Base-by-base conservation (phyloP, 2,329 filamentous ascomycete species). In the Pestalotiopsis sp. region DNA sequence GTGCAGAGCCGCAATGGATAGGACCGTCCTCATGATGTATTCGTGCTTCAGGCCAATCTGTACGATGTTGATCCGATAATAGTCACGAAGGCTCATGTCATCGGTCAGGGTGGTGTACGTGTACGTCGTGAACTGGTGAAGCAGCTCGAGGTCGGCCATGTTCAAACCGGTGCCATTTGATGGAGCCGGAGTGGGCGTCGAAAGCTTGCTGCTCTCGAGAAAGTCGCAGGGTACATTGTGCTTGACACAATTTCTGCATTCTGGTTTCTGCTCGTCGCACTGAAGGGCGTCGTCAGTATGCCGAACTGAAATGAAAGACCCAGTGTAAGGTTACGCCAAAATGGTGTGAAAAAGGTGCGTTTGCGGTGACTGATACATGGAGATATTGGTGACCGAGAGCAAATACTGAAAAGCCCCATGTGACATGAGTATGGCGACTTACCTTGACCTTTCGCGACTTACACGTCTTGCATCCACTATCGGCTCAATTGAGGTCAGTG, bases 71-170 rank as follows among this genome's bases (percentile, higher is more conserved):
- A 79, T 72, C 20, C 77, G 78, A 77, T 79, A 83, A 11, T 82
- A 72, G 5, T 75, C 74, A 27, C 78, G 79, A 2, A 82, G 60
- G 4, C 70, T 65, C 2, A 78, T 73, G 62, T 75, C 74, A 2
- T 74, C 75, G 7, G 78, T 77, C 17, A 83, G 72, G 4, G 81
- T 81, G 64, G 76, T 74, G n/a, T 75, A 78, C 2, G 82, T 83
- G 4, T 78, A 79, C 1, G 77, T 79, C 45, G 75, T 75, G 68
- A 78, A 83, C 68, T 83, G 79, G 68, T 84, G 81, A 1, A 83
- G 73, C 11, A 84, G 73, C 67, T 83, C 81, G n/a, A 83, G 71
- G 64, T 82, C 80, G 4, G 74, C 68, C 11, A 81, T 68, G 41
- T 78, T 78, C 31, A 78, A 49, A 4, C 13, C 40, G 60, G 23